phyloP scores from a whole-genome alignment of 495 filamentous ascomycete species.

The Pyrenula massariospora region DNA sequence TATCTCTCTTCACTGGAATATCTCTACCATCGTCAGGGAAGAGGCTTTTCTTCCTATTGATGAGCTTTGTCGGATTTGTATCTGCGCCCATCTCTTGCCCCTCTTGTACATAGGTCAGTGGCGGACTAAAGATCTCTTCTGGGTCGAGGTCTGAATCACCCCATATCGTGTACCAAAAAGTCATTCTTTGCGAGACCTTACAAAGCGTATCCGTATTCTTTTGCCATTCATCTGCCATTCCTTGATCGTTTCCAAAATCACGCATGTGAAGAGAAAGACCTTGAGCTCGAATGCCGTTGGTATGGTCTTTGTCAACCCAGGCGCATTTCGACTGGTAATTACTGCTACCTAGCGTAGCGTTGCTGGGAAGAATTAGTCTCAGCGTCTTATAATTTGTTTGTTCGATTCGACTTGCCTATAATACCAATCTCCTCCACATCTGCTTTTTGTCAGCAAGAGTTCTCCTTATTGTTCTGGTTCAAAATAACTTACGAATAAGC shows the following conservation, averaged over 20 bases:
- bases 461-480: too few relatives aligned
- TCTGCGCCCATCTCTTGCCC: not conserved
- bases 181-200: not conserved
- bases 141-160: not conserved
- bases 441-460: too few relatives aligned
- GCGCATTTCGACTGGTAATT: slow-evolving; percentile 1
- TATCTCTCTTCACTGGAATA: not conserved
- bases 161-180: not conserved
- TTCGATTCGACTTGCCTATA: not conserved
- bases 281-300: not conserved
- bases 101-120: not conserved
- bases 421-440: not conserved
- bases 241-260: not conserved
- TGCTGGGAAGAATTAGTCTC: not conserved
- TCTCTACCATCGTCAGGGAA: not conserved
- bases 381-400: not conserved
- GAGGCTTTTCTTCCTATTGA: not conserved
- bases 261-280: slow-evolving; percentile 2
- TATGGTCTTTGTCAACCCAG: slow-evolving; percentile 1
- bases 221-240: not conserved
- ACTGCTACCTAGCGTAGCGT: not conserved
- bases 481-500: not conserved
- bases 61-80: not conserved
- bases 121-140: not conserved
- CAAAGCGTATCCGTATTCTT: not conserved